Evolutionary conservation across 1,284 basidiomycete species (phyloP).

Genomic region (Sanghuangporus sanghuang): DNA sequence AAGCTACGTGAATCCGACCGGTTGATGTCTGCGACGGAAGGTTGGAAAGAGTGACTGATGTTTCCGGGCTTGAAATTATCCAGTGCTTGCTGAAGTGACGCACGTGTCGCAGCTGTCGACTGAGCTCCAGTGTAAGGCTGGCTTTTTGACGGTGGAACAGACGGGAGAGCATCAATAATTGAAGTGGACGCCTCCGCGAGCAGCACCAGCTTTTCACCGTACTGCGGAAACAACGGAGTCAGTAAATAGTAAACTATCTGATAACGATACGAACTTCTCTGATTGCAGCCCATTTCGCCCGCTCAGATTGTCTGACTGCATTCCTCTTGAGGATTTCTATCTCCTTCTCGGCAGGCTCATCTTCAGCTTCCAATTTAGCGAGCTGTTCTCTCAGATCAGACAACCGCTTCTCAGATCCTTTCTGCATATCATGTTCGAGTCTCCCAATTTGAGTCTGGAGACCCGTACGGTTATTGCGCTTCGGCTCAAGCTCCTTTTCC

Average conservation of each 20-base stretch:
- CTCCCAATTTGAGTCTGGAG: constrained; percentile 56
- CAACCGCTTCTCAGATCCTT: constrained; percentile 55
- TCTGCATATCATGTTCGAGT: constrained; percentile 59
- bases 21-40: constrained; percentile 46
- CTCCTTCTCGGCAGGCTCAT: constrained; percentile 59
- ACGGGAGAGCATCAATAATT: constrained; percentile 54
- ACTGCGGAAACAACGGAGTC: constrained; percentile 35
- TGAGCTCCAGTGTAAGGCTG: constrained; percentile 56
- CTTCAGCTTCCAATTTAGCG: constrained; percentile 55
- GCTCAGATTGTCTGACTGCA: constrained; percentile 65
- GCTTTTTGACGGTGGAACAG: constrained; percentile 49
- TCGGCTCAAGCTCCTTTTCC: constrained; percentile 54
- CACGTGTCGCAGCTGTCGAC: constrained; percentile 61
- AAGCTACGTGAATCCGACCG: constrained; percentile 73
- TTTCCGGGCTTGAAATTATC: constrained; percentile 70
- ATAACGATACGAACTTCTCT: constrained; percentile 48
- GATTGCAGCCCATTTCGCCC: constrained; percentile 69
- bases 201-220: constrained; percentile 70
- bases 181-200: constrained; percentile 62
- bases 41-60: constrained; percentile 43
- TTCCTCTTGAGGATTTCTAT: constrained; percentile 67
- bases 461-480: constrained; percentile 50
- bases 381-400: constrained; percentile 62
- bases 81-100: constrained; percentile 68
- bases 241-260: neutral